Conservation (phyloP, 805 yeast species). For the Huiozyma sinensis region DNA sequence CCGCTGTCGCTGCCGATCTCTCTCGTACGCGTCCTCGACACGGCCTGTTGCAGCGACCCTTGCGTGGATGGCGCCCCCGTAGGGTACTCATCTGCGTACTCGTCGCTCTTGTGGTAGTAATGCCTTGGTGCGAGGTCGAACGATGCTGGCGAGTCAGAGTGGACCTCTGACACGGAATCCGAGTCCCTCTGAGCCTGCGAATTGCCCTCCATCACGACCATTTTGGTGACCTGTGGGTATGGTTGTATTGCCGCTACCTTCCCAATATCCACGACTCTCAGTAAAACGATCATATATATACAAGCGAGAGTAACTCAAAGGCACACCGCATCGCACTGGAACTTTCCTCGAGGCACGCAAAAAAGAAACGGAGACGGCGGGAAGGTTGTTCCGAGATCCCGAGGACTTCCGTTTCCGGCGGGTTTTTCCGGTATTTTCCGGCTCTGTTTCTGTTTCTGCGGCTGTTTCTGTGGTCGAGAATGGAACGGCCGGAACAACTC, state of each 20-base stretch:
- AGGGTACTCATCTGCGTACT: too few relatives aligned
- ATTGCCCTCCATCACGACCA: background rate
- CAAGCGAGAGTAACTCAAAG: background rate
- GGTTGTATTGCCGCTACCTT: background rate
- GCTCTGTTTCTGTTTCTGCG: too few relatives aligned
- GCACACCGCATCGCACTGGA: background rate
- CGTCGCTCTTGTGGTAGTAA: background rate
- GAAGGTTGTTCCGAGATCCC: background rate
- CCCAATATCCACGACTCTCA: background rate
- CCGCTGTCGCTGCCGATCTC: background rate
- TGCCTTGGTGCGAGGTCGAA: background rate
- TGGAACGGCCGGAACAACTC: too few relatives aligned
- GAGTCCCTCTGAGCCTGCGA: background rate
- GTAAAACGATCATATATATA: background rate
- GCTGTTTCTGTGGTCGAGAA: too few relatives aligned
- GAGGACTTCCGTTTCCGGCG: too few relatives aligned
- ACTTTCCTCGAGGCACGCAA: background rate
- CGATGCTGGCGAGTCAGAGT: background rate
- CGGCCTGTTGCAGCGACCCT: background rate
- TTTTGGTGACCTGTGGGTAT: background rate
- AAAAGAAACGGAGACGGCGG: background rate
- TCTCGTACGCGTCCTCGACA: slow-evolving; percentile 1
- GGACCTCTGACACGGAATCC: background rate
- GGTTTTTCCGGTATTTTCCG: too few relatives aligned
- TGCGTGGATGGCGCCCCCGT: background rate